Conservation (phyloP, 2,329 filamentous ascomycete genomes). For the Xylaria digitata region DNA sequence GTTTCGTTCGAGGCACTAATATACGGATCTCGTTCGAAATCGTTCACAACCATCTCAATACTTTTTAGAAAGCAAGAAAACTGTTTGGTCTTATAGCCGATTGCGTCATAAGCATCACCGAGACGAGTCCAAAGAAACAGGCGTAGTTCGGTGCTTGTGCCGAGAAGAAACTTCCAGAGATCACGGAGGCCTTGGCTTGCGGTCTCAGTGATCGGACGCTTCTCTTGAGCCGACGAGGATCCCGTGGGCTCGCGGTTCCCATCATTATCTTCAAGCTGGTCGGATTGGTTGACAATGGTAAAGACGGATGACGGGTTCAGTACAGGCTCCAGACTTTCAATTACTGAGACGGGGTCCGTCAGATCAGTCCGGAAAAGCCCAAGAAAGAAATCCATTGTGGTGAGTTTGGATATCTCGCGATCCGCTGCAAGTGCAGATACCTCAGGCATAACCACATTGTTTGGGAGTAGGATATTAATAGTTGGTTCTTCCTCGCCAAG, state of each 20-base stretch:
- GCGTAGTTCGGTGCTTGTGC: constrained; percentile 83
- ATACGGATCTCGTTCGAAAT: constrained; percentile 72
- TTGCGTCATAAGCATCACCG: constrained; percentile 87
- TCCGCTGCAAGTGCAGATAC: constrained; percentile 86
- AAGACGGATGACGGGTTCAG: constrained; percentile 76
- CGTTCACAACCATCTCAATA: constrained; percentile 81
- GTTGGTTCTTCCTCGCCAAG: constrained; percentile 55
- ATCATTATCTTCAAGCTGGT: constrained; percentile 32
- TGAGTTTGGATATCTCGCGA: constrained; percentile 89
- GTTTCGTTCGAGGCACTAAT: constrained; percentile 68
- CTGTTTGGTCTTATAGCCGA: constrained; percentile 87
- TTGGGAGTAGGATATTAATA: constrained; percentile 72
- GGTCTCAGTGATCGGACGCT: constrained; percentile 61
- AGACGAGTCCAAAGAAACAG: constrained; percentile 91
- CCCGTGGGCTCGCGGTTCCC: constrained; percentile 31
- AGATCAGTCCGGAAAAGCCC: constrained; percentile 87
- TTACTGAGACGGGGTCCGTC: constrained; percentile 83
- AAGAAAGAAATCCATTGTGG: constrained; percentile 95
- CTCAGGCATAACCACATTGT: constrained; percentile 89
- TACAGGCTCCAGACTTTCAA: constrained; percentile 92
- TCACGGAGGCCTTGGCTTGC: constrained; percentile 73
- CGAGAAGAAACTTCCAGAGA: constrained; percentile 85
- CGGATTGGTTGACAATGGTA: constrained; percentile 44
- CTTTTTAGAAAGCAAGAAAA: constrained; percentile 87
- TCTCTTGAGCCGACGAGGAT: constrained; percentile 40